Evolutionary conservation across 106 monocot species (phyloP), one percentile per base, ranked within the genome.

Genomic region (Hemerocallis citrina): DNA sequence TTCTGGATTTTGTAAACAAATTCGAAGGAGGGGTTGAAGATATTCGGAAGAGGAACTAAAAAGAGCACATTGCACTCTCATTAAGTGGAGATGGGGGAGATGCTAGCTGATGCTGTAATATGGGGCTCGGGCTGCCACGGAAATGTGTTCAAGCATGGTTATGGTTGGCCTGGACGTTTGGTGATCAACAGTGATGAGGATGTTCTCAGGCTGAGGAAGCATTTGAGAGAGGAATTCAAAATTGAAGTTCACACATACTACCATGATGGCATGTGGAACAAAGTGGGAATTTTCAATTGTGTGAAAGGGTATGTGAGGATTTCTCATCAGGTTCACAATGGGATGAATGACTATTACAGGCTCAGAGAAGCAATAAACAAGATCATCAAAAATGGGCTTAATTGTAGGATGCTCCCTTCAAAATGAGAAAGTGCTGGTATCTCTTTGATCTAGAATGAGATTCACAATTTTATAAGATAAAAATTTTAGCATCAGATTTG

Each of bases 301-400:
- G 27, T 29, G 3, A 51, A 1, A 3, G 51, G 51, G 27, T 51
- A 51, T 28, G 28, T 51, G 23, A 27, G 47, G 21, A 21, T 47
- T 2, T 47, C 47, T 47, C 47, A 47, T 8, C 47, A 47, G 47
- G 14, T 51, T 51, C 11, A 51, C n/a, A 28, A 28, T 54, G 31
- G 16, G 14, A 15, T 32, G 54, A 31, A 16, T 32, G 54, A 54
- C 31, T 54, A 54, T 4, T 16, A 31, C 54, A 54, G 50, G 54
- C 54, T 54, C 31, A 29, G 54, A 32, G 54, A 54, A 16, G 54
- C 31, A 32, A 54, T 31, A 54, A 54, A 30, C 54, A 54, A 54
- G 54, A 28, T 54, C 31, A n/a, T 31, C 14, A 10, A 54, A 1
- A 31, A 54, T 32, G 15, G 16, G 16, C n/a, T 31, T 54, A 54